Conservation (phyloP, 1,284 basidiomycete species). For the Cutaneotrichosporon daszewskae region DNA sequence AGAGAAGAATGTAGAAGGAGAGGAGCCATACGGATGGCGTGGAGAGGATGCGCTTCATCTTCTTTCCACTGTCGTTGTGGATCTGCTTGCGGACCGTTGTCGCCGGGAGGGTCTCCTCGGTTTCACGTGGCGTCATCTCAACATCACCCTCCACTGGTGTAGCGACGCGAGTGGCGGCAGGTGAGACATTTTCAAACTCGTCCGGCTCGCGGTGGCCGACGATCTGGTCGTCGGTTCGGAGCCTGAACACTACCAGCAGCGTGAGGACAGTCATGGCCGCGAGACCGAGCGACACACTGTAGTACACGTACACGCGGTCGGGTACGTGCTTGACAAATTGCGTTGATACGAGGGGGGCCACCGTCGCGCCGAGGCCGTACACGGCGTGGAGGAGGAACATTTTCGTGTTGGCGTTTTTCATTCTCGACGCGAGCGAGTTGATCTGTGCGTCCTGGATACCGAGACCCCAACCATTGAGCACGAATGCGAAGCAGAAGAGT, state of each 20-base stretch:
- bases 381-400: constrained; percentile 62
- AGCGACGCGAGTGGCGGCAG: too few relatives aligned
- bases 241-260: constrained; percentile 54
- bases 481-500: constrained; percentile 58
- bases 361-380: constrained; percentile 62
- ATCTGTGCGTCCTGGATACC: constrained; percentile 51
- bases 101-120: too few relatives aligned
- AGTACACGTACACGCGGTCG: constrained; percentile 58
- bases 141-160: too few relatives aligned
- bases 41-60: constrained; percentile 38
- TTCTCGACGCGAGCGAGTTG: constrained; percentile 33
- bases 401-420: constrained; percentile 45
- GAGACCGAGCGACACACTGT: constrained; percentile 58
- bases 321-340: constrained; percentile 55
- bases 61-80: constrained; percentile 21
- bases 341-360: constrained; percentile 62
- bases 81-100: too few relatives aligned
- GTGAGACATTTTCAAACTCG: too few relatives aligned
- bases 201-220: constrained; percentile 24
- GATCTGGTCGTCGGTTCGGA: constrained; percentile 54
- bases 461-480: constrained; percentile 59
- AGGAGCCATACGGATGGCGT: constrained; percentile 31
- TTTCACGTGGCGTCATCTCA: neutral
- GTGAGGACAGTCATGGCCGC: constrained; percentile 51
- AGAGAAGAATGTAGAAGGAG: constrained; percentile 36